Conservation (phyloP, 1,139 yeast genomes). For the Nakaseomyces delphensis region DNA sequence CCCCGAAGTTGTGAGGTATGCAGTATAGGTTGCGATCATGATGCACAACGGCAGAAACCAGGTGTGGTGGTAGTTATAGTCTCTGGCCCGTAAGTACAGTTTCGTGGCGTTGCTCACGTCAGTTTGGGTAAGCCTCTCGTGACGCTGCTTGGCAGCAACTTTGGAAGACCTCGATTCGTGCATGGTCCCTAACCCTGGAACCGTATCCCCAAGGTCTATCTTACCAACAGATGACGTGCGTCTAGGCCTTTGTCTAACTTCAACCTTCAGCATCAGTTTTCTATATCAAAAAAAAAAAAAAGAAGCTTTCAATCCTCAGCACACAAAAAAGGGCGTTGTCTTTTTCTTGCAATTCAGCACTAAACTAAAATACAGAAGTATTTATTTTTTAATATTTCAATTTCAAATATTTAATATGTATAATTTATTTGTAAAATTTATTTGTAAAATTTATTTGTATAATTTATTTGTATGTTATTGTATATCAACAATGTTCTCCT, state of each 20-base stretch:
- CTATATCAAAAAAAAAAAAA: slow-evolving; percentile 36
- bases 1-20: slow-evolving; percentile 32
- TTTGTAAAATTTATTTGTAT: too few species aligned
- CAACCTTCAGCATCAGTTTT: slow-evolving; percentile 1
- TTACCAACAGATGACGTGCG: slow-evolving; percentile 27
- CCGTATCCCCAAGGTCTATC: slow-evolving; percentile 24
- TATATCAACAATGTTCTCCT: too few species aligned
- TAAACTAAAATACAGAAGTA: too few species aligned
- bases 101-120: slow-evolving; percentile 33
- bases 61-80: slow-evolving; percentile 57
- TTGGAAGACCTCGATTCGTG: slow-evolving; percentile 19
- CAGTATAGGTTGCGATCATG: slow-evolving; percentile 32
- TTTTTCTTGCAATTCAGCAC: too few species aligned
- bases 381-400: too few species aligned
- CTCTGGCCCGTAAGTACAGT: slow-evolving; percentile 48
- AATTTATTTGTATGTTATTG: too few species aligned
- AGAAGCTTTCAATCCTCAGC: too few species aligned
- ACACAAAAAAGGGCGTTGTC: too few species aligned
- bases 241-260: slow-evolving; percentile 18
- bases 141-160: slow-evolving; percentile 21
- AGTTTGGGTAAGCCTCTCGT: slow-evolving; percentile 18
- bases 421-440: too few species aligned
- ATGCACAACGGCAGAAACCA: slow-evolving; percentile 64
- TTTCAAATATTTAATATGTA: too few species aligned
- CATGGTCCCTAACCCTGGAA: slow-evolving; percentile 24